phyloP scores from a whole-genome alignment of 2,329 filamentous ascomycete genomes.

The Teratosphaeria nubilosa region DNA sequence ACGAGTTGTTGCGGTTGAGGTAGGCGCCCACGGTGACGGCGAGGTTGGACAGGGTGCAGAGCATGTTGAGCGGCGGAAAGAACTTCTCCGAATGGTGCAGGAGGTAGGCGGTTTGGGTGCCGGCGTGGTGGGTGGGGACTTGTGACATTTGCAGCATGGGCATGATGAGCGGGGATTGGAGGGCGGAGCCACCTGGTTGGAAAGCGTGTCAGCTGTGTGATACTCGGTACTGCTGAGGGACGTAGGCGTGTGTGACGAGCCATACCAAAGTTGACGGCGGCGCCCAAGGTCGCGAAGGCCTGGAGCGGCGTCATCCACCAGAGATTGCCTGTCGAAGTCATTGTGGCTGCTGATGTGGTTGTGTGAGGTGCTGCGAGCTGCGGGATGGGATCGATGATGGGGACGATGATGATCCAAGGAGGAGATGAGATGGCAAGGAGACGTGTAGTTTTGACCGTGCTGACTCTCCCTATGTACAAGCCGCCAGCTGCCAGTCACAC shows the following conservation, averaged over 20 bases:
- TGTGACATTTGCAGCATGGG: slow-evolving; percentile 18
- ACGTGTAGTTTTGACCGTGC: not conserved
- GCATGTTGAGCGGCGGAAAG: slow-evolving; percentile 23
- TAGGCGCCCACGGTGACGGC: slow-evolving; percentile 16
- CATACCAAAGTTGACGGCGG: slow-evolving; percentile 22
- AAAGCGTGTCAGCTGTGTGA: not conserved
- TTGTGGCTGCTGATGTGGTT: slow-evolving; percentile 5
- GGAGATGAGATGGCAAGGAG: not conserved
- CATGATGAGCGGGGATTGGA: slow-evolving; percentile 25
- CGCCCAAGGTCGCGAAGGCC: slow-evolving; percentile 18
- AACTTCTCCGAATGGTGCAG: slow-evolving; percentile 21
- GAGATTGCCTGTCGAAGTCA: slow-evolving; percentile 17
- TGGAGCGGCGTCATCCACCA: slow-evolving; percentile 24
- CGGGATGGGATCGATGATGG: not conserved
- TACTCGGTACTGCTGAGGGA: not conserved
- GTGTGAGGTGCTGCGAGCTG: not conserved
- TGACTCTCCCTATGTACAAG: not conserved
- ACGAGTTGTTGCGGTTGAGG: slow-evolving; percentile 15
- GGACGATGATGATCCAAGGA: not conserved
- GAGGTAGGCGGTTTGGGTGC: slow-evolving; percentile 19
- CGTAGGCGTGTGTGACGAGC: not conserved
- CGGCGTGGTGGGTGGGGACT: slow-evolving; percentile 18
- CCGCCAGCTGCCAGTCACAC: not conserved
- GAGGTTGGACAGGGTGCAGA: slow-evolving; percentile 23
- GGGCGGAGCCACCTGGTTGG: slow-evolving; percentile 19